A percentile compares a stretch with the other conserved stretches of the same genome.
Conservation (phyloP, 768 basidiomycete species). For the Neoboletus brunneissimus region DNA sequence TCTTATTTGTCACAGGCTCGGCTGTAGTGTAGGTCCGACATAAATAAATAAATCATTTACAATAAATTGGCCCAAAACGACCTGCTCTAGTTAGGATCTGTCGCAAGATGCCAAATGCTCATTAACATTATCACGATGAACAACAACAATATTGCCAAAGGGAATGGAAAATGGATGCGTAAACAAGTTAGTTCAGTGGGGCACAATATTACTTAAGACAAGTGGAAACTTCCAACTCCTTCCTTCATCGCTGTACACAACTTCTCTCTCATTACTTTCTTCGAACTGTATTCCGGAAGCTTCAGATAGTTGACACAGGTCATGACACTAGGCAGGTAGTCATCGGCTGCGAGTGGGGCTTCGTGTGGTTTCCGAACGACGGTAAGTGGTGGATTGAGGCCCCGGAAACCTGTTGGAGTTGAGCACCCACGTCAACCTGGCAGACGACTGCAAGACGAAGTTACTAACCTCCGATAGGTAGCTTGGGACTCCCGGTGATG, state of each 20-base stretch:
- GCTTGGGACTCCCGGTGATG: constrained; percentile 94
- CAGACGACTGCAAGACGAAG: neutral
- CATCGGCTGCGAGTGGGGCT: constrained; percentile 83
- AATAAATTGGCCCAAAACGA: too few species aligned
- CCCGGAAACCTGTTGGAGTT: constrained; percentile 73
- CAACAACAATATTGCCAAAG: constrained; percentile 14
- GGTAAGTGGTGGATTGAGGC: constrained; percentile 89
- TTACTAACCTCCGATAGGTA: constrained; percentile 87
- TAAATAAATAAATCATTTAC: too few species aligned
- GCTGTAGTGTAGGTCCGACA: too few species aligned
- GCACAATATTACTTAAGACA: constrained; percentile 58
- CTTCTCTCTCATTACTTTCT: constrained; percentile 80
- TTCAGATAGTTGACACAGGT: constrained; percentile 98
- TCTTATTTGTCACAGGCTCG: neutral
- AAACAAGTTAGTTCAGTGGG: constrained; percentile 22
- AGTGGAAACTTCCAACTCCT: constrained; percentile 95
- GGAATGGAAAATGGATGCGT: constrained; percentile 11
- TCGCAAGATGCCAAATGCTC: neutral
- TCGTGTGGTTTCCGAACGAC: constrained; percentile 98
- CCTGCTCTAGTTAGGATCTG: too few species aligned
- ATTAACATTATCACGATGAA: constrained; percentile 7
- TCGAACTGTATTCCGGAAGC: constrained; percentile 91
- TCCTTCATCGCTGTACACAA: constrained; percentile 84
- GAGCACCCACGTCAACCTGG: neutral
- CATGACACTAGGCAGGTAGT: constrained; percentile 97